These are phyloP conservation scores for Nemania sp. DNA, from an alignment of 2,329 filamentous ascomycete species.

Conservation along the genomic window DNA sequence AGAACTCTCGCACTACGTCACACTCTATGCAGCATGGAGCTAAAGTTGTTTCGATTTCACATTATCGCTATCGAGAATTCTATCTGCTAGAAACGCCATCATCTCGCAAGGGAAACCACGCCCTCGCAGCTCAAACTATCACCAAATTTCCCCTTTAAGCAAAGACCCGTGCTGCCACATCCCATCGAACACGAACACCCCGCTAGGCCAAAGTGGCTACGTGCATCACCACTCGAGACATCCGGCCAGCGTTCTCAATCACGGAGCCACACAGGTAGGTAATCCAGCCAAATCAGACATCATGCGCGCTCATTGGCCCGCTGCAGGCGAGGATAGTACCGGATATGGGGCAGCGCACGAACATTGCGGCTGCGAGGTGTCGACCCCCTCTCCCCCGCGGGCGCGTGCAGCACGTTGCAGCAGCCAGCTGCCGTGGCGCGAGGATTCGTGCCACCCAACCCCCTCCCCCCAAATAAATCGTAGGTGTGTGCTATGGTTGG, in stretches of 20 bases:
- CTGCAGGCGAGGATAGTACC: background rate
- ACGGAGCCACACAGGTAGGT: background rate
- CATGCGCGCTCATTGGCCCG: background rate
- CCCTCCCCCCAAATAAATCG: constrained; percentile 1
- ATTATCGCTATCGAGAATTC: background rate
- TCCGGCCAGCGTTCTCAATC: background rate
- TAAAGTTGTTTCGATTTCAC: background rate
- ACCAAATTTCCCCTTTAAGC: too few relatives aligned
- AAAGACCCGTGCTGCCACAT: background rate
- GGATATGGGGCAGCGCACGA: background rate
- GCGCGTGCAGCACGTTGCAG: background rate
- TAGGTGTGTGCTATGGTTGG: constrained; percentile 19
- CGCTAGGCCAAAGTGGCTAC: background rate
- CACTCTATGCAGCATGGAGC: background rate
- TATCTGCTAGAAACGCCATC: background rate
- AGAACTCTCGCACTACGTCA: background rate
- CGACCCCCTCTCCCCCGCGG: background rate
- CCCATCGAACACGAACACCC: background rate
- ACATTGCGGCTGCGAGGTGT: background rate
- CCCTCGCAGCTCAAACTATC: too few relatives aligned
- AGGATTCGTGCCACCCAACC: background rate
- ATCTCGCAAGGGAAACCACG: background rate
- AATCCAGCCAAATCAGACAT: background rate
- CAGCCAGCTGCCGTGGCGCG: background rate
- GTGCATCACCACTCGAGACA: background rate